Conservation (phyloP, 805 yeast genomes). For the Ogataea nakhonphanomensis region DNA sequence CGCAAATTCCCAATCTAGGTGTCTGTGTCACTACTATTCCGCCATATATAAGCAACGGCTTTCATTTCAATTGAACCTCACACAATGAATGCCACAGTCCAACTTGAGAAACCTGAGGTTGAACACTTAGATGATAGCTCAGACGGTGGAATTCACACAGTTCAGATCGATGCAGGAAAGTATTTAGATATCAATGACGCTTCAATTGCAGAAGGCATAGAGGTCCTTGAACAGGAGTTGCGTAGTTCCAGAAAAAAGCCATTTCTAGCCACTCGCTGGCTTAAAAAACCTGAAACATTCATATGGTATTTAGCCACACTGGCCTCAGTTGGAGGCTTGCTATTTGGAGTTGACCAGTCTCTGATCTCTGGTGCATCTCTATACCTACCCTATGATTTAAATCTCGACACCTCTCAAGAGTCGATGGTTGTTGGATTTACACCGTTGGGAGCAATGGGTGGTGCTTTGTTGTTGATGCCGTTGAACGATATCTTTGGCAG, state of each 20-base stretch:
- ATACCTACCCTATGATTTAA: constrained; percentile 9
- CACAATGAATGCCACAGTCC: not conserved
- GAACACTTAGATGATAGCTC: constrained; percentile 9
- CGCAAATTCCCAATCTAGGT: not conserved
- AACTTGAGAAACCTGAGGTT: constrained; percentile 1
- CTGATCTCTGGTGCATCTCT: constrained; percentile 14
- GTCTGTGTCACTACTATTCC: no score
- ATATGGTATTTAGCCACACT: constrained; percentile 14
- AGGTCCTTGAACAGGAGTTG: constrained; percentile 6
- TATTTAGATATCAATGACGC: constrained; percentile 12
- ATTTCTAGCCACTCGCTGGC: constrained; percentile 12
- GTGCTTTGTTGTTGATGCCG: constrained; percentile 57
- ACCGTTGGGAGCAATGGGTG: constrained; percentile 66
- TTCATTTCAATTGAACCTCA: not conserved
- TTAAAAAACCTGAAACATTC: constrained; percentile 10
- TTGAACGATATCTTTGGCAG: constrained; percentile 53
- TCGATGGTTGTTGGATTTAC: constrained; percentile 34
- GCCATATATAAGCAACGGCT: not conserved
- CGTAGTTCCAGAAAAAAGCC: constrained; percentile 8
- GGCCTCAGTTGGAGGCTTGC: constrained; percentile 15
- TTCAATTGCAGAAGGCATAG: constrained; percentile 6
- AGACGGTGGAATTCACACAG: not conserved
- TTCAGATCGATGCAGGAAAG: constrained; percentile 15
- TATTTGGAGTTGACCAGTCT: constrained; percentile 17
- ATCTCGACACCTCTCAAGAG: constrained; percentile 6